These are phyloP conservation scores for Brachypodium distachyon DNA, from an alignment of 202 grass and related monocot species.

Conservation along the genomic window DNA sequence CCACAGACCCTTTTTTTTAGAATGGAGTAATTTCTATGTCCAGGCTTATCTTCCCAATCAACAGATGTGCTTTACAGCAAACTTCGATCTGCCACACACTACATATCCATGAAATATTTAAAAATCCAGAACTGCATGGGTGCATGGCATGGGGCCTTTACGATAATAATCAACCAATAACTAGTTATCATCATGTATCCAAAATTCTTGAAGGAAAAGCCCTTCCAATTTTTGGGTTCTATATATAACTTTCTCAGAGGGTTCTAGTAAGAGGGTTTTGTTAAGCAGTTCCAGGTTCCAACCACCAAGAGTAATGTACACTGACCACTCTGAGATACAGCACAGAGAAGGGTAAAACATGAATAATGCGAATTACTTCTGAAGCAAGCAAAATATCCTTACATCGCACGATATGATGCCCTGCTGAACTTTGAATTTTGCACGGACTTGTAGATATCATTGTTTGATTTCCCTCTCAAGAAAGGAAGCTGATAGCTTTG, in stretches of 20 bases:
- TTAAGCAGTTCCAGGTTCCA: neutral
- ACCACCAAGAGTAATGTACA: neutral
- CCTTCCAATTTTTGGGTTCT: neutral
- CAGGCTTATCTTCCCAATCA: neutral
- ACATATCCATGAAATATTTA: neutral
- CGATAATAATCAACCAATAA: neutral
- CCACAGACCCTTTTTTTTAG: neutral
- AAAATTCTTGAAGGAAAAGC: neutral
- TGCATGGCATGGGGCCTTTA: neutral
- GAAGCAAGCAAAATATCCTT: slow-evolving; percentile 23
- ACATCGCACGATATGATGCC: slow-evolving; percentile 78
- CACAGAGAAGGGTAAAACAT: neutral
- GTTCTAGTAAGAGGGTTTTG: neutral
- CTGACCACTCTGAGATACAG: neutral
- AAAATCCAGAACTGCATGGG: neutral
- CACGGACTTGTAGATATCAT: slow-evolving; percentile 10
- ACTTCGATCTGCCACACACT: neutral
- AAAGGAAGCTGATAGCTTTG: slow-evolving; percentile 76
- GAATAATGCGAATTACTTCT: neutral
- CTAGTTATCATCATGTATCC: neutral
- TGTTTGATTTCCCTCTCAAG: slow-evolving; percentile 28
- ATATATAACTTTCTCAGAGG: neutral
- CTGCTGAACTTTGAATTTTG: slow-evolving; percentile 59
- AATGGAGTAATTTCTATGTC: neutral
- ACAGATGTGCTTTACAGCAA: neutral